Evolutionary conservation across 345 rosid genomes (phyloP).

Genomic region (Citrus sinensis): DVS_A1.0 CM039162.1:28359001-28359500

Average conservation of each 20-base stretch:
- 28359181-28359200: background rate
- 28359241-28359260: constrained; percentile 24
- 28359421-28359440: background rate
- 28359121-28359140: background rate
- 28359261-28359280: constrained; percentile 18
- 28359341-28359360: background rate
- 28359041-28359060: constrained; percentile 55
- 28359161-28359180: background rate
- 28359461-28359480: background rate
- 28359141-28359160: background rate
- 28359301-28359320: background rate
- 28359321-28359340: background rate
- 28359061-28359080: constrained; percentile 22
- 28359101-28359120: background rate
- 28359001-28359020: constrained; percentile 20
- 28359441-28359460: background rate
- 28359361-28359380: constrained; percentile 7
- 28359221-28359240: constrained; percentile 16
- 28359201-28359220: background rate
- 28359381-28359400: background rate
- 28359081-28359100: background rate
- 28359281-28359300: background rate
- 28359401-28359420: constrained; percentile 1
- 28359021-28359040: constrained; percentile 14
- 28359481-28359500: background rate